Base-by-base conservation (phyloP, 2,329 filamentous ascomycete genomes). In the Dothidotthia symphoricarpi region DNA sequence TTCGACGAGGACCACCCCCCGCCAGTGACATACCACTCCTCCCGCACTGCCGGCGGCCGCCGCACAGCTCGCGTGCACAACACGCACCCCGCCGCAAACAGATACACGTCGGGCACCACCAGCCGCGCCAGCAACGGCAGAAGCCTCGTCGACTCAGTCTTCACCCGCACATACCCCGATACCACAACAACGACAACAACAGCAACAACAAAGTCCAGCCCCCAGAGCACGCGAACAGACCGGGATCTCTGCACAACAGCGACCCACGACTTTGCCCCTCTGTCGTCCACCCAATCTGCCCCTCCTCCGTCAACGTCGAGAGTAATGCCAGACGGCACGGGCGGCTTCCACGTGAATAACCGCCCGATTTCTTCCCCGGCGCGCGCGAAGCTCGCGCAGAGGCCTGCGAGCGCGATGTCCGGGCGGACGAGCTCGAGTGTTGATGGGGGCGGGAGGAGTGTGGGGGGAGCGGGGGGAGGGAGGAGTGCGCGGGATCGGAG, bases 1-100 rank as follows among this genome's bases (percentile, higher is more conserved):
- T 68, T 67, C 22, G 53, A 64, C 29, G 55, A 51, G 6, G 19
- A 22, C 5, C 19, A 47, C 26, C 57, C 60, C 9, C 56, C 55
- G 1, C 50, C 57, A 10, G 49, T 50, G 39, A 53, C 56, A 11
- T 61, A 55, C 28, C 57, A 63, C 31, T 58, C 55, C 3, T 34
- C 51, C 6, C 47, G 56, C 6, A 59, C 59, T 6, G 52, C 56
- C 8, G 55, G 54, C 10, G 57, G 57, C 9, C 47, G 57, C 11
- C 43, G 49, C 10, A 54, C 52, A 8, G 45, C 49, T 9, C 46
- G n/a, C n/a, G n/a, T n/a, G n/a, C n/a, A n/a, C n/a, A n/a, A n/a
- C n/a, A n/a, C n/a, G n/a, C n/a, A n/a, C n/a, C n/a, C n/a, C n/a
- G n/a, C n/a, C n/a, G n/a, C n/a, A n/a, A n/a, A n/a, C n/a, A n/a